Conservation (phyloP, 148 eudicot genomes). For the Limonium bicolor region DNA sequence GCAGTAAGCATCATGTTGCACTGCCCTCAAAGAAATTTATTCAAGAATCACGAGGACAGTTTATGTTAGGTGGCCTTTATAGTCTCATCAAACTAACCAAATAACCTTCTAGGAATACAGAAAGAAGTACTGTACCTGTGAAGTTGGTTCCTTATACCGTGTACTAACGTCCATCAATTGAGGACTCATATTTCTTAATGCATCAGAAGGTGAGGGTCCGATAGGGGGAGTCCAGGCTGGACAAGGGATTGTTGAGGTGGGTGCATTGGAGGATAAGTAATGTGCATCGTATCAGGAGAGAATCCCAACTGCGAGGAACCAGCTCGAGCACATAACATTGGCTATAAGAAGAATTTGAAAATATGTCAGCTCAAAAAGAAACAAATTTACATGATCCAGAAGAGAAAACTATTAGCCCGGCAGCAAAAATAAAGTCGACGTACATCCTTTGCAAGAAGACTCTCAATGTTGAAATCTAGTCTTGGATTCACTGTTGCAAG, state of each 20-base stretch:
- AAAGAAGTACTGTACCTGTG: constrained; percentile 31
- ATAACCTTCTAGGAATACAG: not conserved
- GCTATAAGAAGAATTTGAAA: constrained; percentile 7
- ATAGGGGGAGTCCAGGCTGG: constrained; percentile 39
- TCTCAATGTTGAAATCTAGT: constrained; percentile 60
- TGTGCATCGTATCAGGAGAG: constrained; percentile 40
- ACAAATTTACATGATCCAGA: not conserved
- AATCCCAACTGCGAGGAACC: constrained; percentile 53
- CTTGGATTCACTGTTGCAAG: constrained; percentile 65
- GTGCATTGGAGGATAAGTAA: constrained; percentile 40
- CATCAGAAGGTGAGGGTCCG: constrained; percentile 44
- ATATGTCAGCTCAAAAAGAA: not conserved
- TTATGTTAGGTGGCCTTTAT: too few relatives aligned
- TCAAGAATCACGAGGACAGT: too few relatives aligned
- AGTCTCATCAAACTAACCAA: too few relatives aligned
- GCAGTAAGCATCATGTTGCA: too few relatives aligned
- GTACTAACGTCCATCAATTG: constrained; percentile 28
- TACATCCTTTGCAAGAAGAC: constrained; percentile 81
- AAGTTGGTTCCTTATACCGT: constrained; percentile 40
- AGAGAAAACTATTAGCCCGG: not conserved
- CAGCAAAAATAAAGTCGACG: constrained; percentile 5
- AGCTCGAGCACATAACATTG: constrained; percentile 45
- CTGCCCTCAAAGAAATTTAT: too few relatives aligned
- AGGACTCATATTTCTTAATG: constrained; percentile 43
- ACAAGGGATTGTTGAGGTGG: constrained; percentile 36